These are phyloP conservation scores for Venturia pyrina DNA, from an alignment of 2,329 filamentous ascomycete genomes.

Conservation along the genomic window DNA sequence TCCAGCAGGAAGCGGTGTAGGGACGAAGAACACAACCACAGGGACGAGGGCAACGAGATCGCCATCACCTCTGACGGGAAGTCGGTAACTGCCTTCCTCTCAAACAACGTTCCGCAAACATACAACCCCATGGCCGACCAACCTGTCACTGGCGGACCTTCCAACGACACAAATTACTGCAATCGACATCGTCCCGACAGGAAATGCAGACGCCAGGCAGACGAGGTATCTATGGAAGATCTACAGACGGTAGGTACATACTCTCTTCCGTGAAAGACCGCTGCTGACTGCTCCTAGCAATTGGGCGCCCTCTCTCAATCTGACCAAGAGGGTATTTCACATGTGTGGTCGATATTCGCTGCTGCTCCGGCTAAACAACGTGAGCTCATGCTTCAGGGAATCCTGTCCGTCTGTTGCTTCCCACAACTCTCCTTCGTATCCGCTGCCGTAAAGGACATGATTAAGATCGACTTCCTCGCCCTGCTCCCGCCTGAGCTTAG, in stretches of 20 bases:
- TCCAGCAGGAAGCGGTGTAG: neutral
- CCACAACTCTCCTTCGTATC: conserved; percentile 91
- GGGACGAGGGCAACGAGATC: conserved; percentile 5
- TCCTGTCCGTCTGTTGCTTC: conserved; percentile 94
- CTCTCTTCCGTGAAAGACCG: neutral
- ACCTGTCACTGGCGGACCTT: conserved; percentile 27
- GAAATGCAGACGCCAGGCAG: conserved; percentile 84
- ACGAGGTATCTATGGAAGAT: conserved; percentile 93
- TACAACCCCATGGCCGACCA: conserved; percentile 62
- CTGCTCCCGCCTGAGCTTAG: conserved; percentile 83
- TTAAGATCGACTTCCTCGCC: conserved; percentile 92
- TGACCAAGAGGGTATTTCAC: conserved; percentile 91
- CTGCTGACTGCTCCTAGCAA: conserved; percentile 43
- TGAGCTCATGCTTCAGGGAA: conserved; percentile 91
- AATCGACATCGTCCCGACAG: conserved; percentile 91
- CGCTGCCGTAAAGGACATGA: conserved; percentile 80
- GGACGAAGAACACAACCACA: conserved; percentile 1
- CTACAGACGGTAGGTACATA: conserved; percentile 58
- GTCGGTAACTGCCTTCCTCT: conserved; percentile 77
- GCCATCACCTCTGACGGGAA: conserved; percentile 30
- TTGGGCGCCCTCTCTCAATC: conserved; percentile 69
- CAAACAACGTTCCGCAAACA: conserved; percentile 78
- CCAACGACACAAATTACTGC: conserved; percentile 81
- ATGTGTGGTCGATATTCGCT: conserved; percentile 96
- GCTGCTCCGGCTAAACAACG: conserved; percentile 89